Conservation (phyloP, 2,329 filamentous ascomycete species). For the Curvularia verruculosa region DNA sequence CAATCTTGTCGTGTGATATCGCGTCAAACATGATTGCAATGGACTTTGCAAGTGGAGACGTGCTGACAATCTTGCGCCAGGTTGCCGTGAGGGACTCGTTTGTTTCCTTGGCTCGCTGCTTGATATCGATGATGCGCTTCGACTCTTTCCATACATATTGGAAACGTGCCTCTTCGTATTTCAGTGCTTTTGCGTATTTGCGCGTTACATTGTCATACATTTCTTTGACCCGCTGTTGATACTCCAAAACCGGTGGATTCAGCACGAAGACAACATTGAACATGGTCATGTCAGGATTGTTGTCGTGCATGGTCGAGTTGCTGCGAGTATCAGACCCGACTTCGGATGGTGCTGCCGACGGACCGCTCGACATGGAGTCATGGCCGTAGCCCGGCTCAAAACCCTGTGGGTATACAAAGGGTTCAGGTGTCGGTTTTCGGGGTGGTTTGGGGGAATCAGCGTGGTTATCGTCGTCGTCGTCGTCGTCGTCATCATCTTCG, state of each 20-base stretch:
- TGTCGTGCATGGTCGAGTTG: slow-evolving; percentile 54
- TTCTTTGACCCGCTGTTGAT: slow-evolving; percentile 72
- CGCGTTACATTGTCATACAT: slow-evolving; percentile 90
- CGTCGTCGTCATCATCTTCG: neutral
- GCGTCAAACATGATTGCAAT: slow-evolving; percentile 82
- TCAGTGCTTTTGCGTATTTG: slow-evolving; percentile 89
- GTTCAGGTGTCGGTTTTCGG: slow-evolving; percentile 23
- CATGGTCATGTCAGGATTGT: slow-evolving; percentile 82
- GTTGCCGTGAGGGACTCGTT: slow-evolving; percentile 66
- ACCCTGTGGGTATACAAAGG: slow-evolving; percentile 44
- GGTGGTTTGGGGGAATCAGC: slow-evolving; percentile 15
- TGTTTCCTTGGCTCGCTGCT: slow-evolving; percentile 79
- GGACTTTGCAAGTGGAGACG: slow-evolving; percentile 79
- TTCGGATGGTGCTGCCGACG: slow-evolving; percentile 41
- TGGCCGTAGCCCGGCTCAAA: slow-evolving; percentile 52
- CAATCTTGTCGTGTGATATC: slow-evolving; percentile 84
- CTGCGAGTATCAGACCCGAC: slow-evolving; percentile 49
- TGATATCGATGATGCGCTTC: slow-evolving; percentile 78
- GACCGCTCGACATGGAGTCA: slow-evolving; percentile 34
- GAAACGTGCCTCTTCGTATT: slow-evolving; percentile 87
- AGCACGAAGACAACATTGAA: slow-evolving; percentile 96
- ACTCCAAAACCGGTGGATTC: slow-evolving; percentile 77
- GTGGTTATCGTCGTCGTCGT: slow-evolving; percentile 22
- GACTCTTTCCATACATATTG: slow-evolving; percentile 93
- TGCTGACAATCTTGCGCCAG: slow-evolving; percentile 73